phyloP scores from a whole-genome alignment of 2,329 filamentous ascomycete species.

The Endoconidiophora polonica region DNA sequence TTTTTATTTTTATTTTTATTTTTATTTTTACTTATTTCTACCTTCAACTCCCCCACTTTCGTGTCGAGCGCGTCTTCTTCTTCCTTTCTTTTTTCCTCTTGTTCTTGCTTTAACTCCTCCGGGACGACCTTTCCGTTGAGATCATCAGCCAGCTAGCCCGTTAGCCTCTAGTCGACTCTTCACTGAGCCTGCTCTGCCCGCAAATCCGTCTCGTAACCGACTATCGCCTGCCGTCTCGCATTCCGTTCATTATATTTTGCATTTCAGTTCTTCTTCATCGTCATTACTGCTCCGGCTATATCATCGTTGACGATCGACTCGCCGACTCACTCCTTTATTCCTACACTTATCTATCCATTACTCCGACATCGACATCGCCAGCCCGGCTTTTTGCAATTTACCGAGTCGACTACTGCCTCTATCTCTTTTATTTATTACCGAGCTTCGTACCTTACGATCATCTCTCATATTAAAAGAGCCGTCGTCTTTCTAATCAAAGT shows the following conservation, averaged over 20 bases:
- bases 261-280: neutral
- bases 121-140: slow-evolving; percentile 1
- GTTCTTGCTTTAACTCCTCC: too few species aligned
- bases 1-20: slow-evolving; percentile 2
- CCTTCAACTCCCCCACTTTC: neutral
- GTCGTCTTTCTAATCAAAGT: neutral
- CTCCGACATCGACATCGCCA: too few species aligned
- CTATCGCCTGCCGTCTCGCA: too few species aligned
- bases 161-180: neutral
- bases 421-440: neutral
- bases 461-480: neutral
- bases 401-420: neutral
- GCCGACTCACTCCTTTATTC: neutral
- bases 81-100: neutral
- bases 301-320: slow-evolving; percentile 8
- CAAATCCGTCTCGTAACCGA: too few species aligned
- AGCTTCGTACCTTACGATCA: neutral
- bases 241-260: neutral
- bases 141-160: neutral
- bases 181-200: neutral
- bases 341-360: too few species aligned
- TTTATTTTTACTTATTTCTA: neutral
- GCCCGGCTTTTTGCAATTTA: too few species aligned
- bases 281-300: neutral
- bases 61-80: neutral